Evolutionary conservation across 306 rosid genomes (phyloP).

Genomic region (Cicer pinnatifidum): DNA sequence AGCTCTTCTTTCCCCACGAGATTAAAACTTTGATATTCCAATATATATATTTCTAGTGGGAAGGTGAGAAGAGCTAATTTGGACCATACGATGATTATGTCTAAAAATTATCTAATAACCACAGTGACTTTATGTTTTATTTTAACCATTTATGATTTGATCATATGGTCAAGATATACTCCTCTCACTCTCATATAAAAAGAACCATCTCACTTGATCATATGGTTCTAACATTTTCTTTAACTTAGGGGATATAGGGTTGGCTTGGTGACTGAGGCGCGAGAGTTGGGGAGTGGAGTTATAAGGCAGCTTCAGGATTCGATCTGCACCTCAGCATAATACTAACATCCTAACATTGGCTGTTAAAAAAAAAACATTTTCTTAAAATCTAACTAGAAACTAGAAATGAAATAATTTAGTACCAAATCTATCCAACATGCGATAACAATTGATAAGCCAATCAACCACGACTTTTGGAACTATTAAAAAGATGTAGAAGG

Average conservation of each 20-base stretch:
- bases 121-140: background rate
- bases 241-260: background rate
- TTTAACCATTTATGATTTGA: no score
- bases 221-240: slow-evolving; percentile 20
- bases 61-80: background rate
- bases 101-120: no score
- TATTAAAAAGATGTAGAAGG: slow-evolving; percentile 30
- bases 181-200: no score
- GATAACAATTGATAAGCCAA: slow-evolving; percentile 24
- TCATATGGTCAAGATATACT: no score
- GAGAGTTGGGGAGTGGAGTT: no score
- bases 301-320: no score
- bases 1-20: background rate
- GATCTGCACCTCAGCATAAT: no score
- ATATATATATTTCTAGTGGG: background rate
- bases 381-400: background rate
- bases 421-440: slow-evolving; percentile 10
- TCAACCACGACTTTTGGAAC: background rate
- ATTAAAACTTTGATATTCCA: no score
- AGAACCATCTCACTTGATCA: no score
- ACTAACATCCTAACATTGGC: no score
- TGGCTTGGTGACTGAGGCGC: no score
- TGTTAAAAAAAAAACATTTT: no score
- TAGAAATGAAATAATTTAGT: background rate
- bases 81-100: background rate